These are phyloP conservation scores for Scorias spongiosa DNA, from an alignment of 2,329 filamentous ascomycete species.

Conservation along the genomic window DNA sequence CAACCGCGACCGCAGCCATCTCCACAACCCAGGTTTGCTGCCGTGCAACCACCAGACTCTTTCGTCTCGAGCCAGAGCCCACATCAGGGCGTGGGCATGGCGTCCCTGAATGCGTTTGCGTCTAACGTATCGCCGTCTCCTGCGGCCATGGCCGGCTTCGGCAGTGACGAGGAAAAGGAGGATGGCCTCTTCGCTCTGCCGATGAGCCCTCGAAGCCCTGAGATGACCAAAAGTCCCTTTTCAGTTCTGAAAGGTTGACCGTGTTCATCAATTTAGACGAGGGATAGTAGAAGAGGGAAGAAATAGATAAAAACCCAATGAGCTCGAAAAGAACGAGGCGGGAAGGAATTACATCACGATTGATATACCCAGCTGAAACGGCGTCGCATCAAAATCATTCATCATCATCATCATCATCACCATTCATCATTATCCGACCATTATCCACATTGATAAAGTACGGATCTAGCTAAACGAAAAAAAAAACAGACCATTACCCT, in stretches of 20 bases:
- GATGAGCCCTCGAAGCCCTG: conserved; percentile 67
- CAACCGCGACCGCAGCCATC: conserved; percentile 2
- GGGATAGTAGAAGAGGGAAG: neutral
- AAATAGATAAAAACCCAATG: too few species aligned
- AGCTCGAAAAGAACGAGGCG: too few species aligned
- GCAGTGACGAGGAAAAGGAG: conserved; percentile 40
- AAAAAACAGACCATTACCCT: too few species aligned
- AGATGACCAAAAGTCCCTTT: conserved; percentile 75
- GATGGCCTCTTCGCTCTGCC: conserved; percentile 80
- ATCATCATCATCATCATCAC: too few species aligned
- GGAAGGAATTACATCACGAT: too few species aligned
- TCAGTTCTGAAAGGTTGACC: conserved; percentile 27
- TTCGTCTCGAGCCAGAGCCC: conserved; percentile 23
- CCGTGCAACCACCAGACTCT: conserved; percentile 22
- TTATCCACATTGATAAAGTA: too few species aligned
- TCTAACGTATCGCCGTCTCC: conserved; percentile 1
- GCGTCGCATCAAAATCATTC: too few species aligned
- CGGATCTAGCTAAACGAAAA: too few species aligned
- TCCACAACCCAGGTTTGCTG: conserved; percentile 1
- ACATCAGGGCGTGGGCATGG: conserved; percentile 22
- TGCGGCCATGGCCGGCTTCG: conserved; percentile 7
- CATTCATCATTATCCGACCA: too few species aligned
- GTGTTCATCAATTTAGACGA: conserved; percentile 7
- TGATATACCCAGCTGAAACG: too few species aligned
- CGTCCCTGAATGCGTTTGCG: conserved; percentile 30